Conservation (phyloP, 306 rosid genomes). For the Adenanthera pavonina region DNA sequence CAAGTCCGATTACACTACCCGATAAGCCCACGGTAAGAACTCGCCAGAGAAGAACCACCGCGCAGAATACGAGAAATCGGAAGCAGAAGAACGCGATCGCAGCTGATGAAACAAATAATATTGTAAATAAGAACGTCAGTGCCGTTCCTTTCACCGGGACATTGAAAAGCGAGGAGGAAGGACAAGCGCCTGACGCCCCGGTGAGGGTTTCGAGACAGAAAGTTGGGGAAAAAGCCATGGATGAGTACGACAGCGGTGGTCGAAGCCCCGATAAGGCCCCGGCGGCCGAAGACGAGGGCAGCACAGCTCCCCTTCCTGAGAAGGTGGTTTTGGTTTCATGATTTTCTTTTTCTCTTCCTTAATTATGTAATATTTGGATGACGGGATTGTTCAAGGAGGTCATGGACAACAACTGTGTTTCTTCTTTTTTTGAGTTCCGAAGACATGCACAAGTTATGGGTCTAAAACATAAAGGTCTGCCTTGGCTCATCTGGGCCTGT, state of each 20-base stretch:
- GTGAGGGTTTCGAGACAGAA: constrained; percentile 43
- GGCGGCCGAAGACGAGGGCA: constrained; percentile 73
- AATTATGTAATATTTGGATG: background rate
- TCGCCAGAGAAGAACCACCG: constrained; percentile 40
- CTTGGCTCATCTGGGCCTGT: background rate
- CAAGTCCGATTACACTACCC: constrained; percentile 41
- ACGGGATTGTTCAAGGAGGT: background rate
- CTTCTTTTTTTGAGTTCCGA: background rate
- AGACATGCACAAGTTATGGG: constrained; percentile 11
- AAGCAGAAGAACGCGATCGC: constrained; percentile 47
- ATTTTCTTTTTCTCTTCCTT: background rate
- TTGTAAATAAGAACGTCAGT: constrained; percentile 27
- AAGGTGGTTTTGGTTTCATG: constrained; percentile 55
- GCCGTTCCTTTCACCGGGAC: constrained; percentile 33
- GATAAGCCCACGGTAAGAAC: constrained; percentile 32
- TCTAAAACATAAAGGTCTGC: background rate
- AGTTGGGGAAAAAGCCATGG: constrained; percentile 60
- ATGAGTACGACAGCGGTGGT: constrained; percentile 80
- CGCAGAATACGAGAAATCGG: background rate
- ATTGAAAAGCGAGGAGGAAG: constrained; percentile 34
- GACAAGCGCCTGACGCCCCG: constrained; percentile 13
- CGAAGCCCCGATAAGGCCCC: constrained; percentile 73
- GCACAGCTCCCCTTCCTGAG: constrained; percentile 80
- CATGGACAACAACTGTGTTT: background rate
- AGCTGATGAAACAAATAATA: constrained; percentile 23